A percentile compares a stretch with the other conserved stretches of the same genome.
Conservation (phyloP, 345 rosid species). For the Euphorbia pulcherrima region DNA sequence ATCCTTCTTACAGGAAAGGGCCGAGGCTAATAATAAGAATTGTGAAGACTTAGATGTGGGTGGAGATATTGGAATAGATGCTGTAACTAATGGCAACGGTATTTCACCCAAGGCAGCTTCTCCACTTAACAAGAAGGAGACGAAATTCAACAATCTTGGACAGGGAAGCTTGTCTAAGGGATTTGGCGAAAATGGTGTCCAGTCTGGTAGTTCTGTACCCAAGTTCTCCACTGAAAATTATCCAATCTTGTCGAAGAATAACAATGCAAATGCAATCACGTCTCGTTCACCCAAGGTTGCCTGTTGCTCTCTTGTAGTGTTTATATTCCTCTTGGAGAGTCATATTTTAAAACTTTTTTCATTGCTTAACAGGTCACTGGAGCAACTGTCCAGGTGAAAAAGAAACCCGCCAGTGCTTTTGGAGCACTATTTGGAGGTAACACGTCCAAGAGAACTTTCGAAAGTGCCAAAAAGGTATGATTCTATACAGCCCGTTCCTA, state of each 20-base stretch:
- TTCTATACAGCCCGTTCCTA: too few species aligned
- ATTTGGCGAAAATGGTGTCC: constrained; percentile 26
- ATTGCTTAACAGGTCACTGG: constrained; percentile 40
- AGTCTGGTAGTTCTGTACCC: constrained; percentile 9
- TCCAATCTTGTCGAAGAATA: constrained; percentile 20
- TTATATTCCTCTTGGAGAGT: not conserved
- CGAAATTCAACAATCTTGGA: constrained; percentile 3
- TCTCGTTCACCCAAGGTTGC: constrained; percentile 38
- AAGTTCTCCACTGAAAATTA: constrained; percentile 11
- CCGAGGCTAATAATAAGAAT: constrained; percentile 31
- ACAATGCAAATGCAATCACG: constrained; percentile 23
- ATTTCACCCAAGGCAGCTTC: constrained; percentile 11
- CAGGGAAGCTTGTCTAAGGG: constrained; percentile 13
- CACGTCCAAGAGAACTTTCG: constrained; percentile 43
- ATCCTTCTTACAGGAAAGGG: constrained; percentile 26
- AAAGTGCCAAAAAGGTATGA: constrained; percentile 42
- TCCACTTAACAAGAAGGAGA: constrained; percentile 20
- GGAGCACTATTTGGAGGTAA: constrained; percentile 50
- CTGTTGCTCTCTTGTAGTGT: constrained; percentile 11
- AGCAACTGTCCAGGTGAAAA: constrained; percentile 49
- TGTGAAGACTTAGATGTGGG: constrained; percentile 21
- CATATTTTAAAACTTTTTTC: constrained; percentile 15
- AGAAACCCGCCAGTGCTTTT: constrained; percentile 56
- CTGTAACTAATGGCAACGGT: constrained; percentile 7
- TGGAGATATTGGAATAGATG: constrained; percentile 16